These are phyloP conservation scores for Metahyphopichia silvanorum DNA, from an alignment of 805 yeast species.

Conservation along the genomic window DNA sequence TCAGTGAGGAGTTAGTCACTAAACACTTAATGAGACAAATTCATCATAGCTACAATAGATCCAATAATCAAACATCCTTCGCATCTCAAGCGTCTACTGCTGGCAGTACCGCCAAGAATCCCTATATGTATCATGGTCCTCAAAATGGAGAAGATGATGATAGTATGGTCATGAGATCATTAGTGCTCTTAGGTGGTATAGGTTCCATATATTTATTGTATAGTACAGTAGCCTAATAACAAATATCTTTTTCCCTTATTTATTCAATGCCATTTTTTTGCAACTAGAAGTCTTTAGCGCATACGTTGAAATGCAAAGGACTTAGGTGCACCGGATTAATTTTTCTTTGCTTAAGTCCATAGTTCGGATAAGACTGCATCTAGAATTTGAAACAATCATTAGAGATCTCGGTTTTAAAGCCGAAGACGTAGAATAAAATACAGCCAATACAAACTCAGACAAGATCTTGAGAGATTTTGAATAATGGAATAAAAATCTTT, in stretches of 20 bases:
- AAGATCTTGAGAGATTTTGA: no score
- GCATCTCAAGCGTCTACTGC: slow-evolving; percentile 3
- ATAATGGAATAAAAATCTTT: no score
- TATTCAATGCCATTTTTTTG: no score
- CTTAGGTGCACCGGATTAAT: no score
- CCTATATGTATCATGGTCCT: slow-evolving; percentile 35
- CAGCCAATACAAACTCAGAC: no score
- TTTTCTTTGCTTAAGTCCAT: no score
- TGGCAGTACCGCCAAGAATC: slow-evolving; percentile 10
- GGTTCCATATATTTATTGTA: slow-evolving; percentile 27
- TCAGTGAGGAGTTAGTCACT: slow-evolving; percentile 39
- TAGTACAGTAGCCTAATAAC: slow-evolving; percentile 6
- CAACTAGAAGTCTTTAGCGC: no score
- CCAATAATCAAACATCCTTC: slow-evolving; percentile 6
- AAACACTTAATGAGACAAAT: slow-evolving; percentile 41
- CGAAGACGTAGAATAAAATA: no score
- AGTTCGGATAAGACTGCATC: no score
- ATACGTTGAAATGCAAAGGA: no score
- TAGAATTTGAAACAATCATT: no score
- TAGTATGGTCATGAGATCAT: slow-evolving; percentile 16
- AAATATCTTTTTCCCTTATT: slow-evolving; percentile 2
- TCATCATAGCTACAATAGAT: slow-evolving; percentile 11
- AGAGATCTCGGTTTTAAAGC: no score
- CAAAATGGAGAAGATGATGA: slow-evolving; percentile 17
- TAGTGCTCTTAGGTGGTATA: slow-evolving; percentile 29